Base-by-base conservation (phyloP, 208 protist genomes). In the Acanthamoeba castellanii region DNA sequence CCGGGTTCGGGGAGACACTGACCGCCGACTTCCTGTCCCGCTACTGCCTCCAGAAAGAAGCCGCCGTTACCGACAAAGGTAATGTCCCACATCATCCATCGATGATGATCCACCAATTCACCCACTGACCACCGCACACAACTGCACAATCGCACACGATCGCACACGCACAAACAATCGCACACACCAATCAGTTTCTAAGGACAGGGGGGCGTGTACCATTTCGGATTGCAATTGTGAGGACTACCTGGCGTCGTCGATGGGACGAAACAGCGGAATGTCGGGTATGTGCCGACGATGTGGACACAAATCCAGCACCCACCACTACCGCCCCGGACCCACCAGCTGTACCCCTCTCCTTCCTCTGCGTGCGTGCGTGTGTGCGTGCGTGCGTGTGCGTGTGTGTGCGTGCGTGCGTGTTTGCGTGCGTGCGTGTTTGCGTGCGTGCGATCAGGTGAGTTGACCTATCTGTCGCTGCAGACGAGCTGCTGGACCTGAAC, bases 221-320 rank as follows among this genome's bases (percentile, higher is more conserved):
- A 32, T 81, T 1, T 32, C 70, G 30, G 70, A 81, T 50, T 81
- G 70, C 32, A 20, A 81, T 9, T 81, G 70, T n/a, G 34, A 81
- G 70, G 70, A 81, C 70, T 81, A 81, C 70, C 30, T 81, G 37
- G 34, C 70, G 8, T 81, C 70, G 70, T 81, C 70, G 7, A 81
- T 81, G 34, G 70, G 70, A 16, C 30, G 70, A 20, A 32, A 81
- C 34, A 81, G 70, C 34, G 70, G 70, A 32, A 81, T 81, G 70
- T 81, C 70, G 30, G 70, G 70, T 22, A 81, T 81, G 70, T 81
- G 70, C 70, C 70, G 70, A 8, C 70, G 70, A 81, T 81, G 70
- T 34, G 70, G 70, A 20, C 70, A 81, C 70, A 81, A 81, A 30
- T 81, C 70, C 16, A 81, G 70, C 70, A 81, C 70, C 18, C 70